phyloP scores from a whole-genome alignment of 2,329 filamentous ascomycete species.

The Sclerotinia spermophila region DNA sequence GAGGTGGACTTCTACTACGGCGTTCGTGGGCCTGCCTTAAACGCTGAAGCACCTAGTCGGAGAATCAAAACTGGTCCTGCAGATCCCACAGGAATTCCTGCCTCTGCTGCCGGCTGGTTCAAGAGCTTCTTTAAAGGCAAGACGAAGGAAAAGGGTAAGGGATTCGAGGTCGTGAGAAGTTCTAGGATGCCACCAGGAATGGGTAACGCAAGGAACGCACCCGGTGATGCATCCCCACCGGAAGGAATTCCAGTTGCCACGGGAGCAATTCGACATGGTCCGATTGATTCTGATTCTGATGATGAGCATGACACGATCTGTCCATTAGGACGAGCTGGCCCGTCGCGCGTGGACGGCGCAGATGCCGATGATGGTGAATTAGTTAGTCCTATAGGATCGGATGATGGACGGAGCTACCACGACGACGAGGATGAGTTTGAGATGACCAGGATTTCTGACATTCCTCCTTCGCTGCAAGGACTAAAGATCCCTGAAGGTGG shows the following conservation, averaged over 20 bases:
- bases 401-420: constrained; percentile 47
- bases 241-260: constrained; percentile 61
- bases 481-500: constrained; percentile 46
- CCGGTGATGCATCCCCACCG: constrained; percentile 63
- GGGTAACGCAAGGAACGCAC: constrained; percentile 47
- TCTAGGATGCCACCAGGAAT: constrained; percentile 79
- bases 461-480: constrained; percentile 55
- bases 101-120: constrained; percentile 87
- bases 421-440: constrained; percentile 44
- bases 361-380: constrained; percentile 27
- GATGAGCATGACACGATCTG: not conserved
- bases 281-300: constrained; percentile 62
- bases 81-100: constrained; percentile 87
- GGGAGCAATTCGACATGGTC: constrained; percentile 44
- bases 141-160: constrained; percentile 91
- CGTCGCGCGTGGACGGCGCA: constrained; percentile 35
- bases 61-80: constrained; percentile 91
- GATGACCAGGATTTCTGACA: constrained; percentile 44
- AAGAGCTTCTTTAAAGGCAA: constrained; percentile 75
- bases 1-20: constrained; percentile 98
- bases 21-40: constrained; percentile 81
- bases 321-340: constrained; percentile 40
- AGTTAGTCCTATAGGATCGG: constrained; percentile 34
- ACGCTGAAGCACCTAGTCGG: constrained; percentile 73
- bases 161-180: constrained; percentile 93